A percentile compares a stretch with the other conserved stretches of the same genome.
Evolutionary conservation across 164 flowering plant genomes (phyloP).

Genomic region (Nymphaea thermarum): DNA sequence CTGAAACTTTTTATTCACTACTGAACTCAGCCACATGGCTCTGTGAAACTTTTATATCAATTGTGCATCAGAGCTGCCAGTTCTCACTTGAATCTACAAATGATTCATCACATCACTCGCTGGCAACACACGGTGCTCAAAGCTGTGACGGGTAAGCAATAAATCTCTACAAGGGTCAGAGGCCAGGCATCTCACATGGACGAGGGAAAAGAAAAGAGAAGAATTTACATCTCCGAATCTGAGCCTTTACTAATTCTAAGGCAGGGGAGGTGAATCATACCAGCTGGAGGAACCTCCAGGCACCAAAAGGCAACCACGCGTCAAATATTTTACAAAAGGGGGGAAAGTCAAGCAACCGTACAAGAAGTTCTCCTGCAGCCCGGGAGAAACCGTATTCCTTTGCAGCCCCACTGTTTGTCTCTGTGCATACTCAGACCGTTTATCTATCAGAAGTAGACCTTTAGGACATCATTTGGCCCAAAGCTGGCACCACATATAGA

Average conservation of each 20-base stretch:
- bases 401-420: not conserved
- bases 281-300: not conserved
- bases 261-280: not conserved
- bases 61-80: not conserved
- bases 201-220: not conserved
- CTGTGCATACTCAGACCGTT: not conserved
- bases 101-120: not conserved
- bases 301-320: not conserved
- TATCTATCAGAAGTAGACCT: slow-evolving; percentile 59
- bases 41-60: not conserved
- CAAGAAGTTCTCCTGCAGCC: not conserved
- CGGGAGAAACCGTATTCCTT: not conserved
- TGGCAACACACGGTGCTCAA: not conserved
- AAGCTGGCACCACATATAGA: slow-evolving; percentile 63
- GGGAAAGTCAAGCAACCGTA: not conserved
- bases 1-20: not conserved
- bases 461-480: slow-evolving; percentile 81
- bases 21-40: not conserved
- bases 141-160: not conserved
- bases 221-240: not conserved
- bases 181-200: not conserved
- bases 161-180: not conserved
- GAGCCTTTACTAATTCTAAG: not conserved
- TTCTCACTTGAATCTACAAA: not conserved
- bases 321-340: not conserved